Evolutionary conservation across 2,329 filamentous ascomycete genomes (phyloP), one percentile per base, ranked within the genome.

Genomic region (Colletotrichum acutatum): DNA sequence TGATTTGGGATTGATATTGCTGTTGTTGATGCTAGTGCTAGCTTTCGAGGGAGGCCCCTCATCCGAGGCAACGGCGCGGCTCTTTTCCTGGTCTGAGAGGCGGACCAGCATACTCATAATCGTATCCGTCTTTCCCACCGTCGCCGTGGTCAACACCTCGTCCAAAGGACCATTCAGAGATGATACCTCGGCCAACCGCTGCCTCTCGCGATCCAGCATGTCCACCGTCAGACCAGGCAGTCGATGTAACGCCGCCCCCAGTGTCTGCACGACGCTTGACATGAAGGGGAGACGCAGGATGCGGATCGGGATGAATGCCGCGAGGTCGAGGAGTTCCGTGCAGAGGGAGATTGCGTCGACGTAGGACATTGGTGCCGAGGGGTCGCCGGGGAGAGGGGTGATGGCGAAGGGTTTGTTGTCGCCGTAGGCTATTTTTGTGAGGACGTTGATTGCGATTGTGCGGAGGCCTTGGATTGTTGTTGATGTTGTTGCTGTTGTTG

Each of bases 391-490:
- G 24, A 77, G 70, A n/a, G 71, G 63, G 12, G 76, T 65, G 2
- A 79, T 78, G 11, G 76, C 68, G 78, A 80, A 84, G 6, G 78
- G 63, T 26, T 78, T 77, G 14, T 76, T 75, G 61, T 81, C 76
- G 42, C 79, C 79, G 68, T 82, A 83, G 3, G 79, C 82, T 1
- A 81, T 79, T 37, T 75, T 65, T 4, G 79, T 80, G 11, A 84
- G 77, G 2, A 84, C 82, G 65, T 84, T 83, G 75, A 84, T 81
- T 19, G 82, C 80, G 22, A 84, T 72, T 46, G 75, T 75, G 11
- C 80, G 79, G 11, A 83, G 77, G 5, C 78, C 77, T 11, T 73
- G 77, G 30, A 83, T 74, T 2, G 78, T 78, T 4, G 75, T 74
- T 56, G 68, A 74, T 1, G 80, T 79, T 26, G 37, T 78, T 72